These are phyloP conservation scores for Murraya paniculata DNA, from an alignment of 345 rosid species.

Conservation along the genomic window DNA sequence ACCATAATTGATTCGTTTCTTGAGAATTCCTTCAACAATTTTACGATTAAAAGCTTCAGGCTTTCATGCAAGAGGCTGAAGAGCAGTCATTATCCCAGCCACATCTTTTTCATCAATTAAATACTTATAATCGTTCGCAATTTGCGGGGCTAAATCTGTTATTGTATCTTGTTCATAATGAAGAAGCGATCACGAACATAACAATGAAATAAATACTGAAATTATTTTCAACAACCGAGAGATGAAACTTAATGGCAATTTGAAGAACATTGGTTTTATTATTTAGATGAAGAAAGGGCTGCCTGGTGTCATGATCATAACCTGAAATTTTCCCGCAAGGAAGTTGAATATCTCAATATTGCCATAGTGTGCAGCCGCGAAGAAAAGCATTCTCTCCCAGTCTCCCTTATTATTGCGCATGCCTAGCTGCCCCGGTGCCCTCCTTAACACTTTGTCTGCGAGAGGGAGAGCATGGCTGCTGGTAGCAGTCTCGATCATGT, in stretches of 20 bases:
- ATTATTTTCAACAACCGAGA: not conserved
- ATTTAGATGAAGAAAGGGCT: not conserved
- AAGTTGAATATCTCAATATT: slow-evolving; percentile 1
- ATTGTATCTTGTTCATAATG: not conserved
- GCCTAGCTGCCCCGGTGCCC: slow-evolving; percentile 10
- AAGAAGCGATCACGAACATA: not conserved
- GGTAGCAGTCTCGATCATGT: slow-evolving; percentile 28
- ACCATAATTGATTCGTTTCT: not conserved
- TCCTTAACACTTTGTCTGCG: not conserved
- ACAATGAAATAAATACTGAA: not conserved
- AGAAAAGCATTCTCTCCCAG: slow-evolving; percentile 8
- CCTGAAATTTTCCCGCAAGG: not conserved
- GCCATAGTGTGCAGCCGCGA: not conserved
- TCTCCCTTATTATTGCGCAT: slow-evolving; percentile 16
- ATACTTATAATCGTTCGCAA: not conserved
- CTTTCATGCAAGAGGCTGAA: slow-evolving; percentile 17
- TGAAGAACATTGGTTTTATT: slow-evolving; percentile 23
- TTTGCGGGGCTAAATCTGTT: slow-evolving; percentile 4
- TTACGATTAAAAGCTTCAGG: slow-evolving; percentile 4
- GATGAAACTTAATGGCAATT: slow-evolving; percentile 12
- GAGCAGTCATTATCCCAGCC: slow-evolving; percentile 11
- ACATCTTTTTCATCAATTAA: not conserved
- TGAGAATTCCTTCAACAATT: not conserved
- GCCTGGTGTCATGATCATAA: not conserved
- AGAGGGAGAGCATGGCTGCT: slow-evolving; percentile 1